phyloP scores from a whole-genome alignment of 768 basidiomycete species.

The Lyophyllum semitale region DNA sequence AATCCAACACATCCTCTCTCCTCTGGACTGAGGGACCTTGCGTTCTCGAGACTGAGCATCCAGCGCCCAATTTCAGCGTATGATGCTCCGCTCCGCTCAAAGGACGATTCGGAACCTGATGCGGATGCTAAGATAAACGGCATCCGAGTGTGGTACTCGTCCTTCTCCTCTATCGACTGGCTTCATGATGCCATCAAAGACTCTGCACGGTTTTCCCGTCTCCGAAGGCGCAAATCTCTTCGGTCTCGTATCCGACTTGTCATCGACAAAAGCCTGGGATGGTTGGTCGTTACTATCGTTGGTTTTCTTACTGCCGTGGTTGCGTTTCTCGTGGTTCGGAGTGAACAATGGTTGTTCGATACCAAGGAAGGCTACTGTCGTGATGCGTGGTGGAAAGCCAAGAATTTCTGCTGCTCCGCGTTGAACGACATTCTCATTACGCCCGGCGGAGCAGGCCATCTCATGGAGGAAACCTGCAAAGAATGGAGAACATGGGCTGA shows the following conservation, averaged over 20 bases:
- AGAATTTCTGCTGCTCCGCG: conserved; percentile 78
- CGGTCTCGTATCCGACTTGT: conserved; percentile 64
- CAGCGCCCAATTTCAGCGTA: conserved; percentile 76
- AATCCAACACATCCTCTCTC: conserved; percentile 37
- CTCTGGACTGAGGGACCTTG: conserved; percentile 39
- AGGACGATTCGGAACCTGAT: conserved; percentile 43
- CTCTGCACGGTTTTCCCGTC: conserved; percentile 74
- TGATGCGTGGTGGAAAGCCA: conserved; percentile 69
- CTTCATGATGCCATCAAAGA: conserved; percentile 96
- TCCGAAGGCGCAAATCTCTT: conserved; percentile 70
- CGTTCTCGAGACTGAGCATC: conserved; percentile 41
- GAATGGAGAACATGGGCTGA: conserved; percentile 81
- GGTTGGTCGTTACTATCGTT: conserved; percentile 88
- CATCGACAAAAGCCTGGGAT: conserved; percentile 80
- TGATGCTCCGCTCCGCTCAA: conserved; percentile 49
- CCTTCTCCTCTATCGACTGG: conserved; percentile 94
- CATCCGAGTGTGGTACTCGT: conserved; percentile 88
- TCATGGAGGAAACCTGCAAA: conserved; percentile 47
- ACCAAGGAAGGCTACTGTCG: conserved; percentile 89
- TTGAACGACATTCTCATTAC: conserved; percentile 20
- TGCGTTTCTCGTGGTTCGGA: conserved; percentile 84
- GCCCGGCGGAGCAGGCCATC: background rate
- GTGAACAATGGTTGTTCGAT: conserved; percentile 90
- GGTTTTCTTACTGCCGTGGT: conserved; percentile 84
- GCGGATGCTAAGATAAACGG: conserved; percentile 77